Evolutionary conservation across 2,329 filamentous ascomycete species (phyloP), one percentile per base, ranked within the genome.

Genomic region (Didymella glomerata): DNA sequence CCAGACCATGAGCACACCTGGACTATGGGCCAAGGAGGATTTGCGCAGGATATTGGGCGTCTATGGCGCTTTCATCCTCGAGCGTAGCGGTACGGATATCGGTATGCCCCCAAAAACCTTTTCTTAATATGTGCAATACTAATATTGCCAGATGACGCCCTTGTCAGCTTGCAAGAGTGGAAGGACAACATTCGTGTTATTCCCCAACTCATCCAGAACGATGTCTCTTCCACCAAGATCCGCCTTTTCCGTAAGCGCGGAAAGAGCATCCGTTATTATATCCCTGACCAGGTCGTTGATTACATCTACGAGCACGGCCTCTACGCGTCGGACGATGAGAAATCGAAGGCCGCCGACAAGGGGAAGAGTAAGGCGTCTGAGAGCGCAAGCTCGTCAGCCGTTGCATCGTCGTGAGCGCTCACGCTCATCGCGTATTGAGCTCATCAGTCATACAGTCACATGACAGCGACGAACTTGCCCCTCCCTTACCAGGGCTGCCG

Each of bases 171-270:
- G 46, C 89, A 92, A 73, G 86, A 88, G 60, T 97, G 90, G 86
- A 89, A 92, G 70, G 87, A 93, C 68, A 95, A 96, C 68, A 90
- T 97, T 61, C 89, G 92, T 72, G 90, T 96, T 53, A 94, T 97
- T 63, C 90, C 91, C 56, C 92, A 96, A 77, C 85, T 96, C 50
- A 93, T 96, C 48, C 88, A 91, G 65, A 94, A 94, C 76, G 90
- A 95, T 68, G 89, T 95, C 60, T 92, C 89, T 70, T 93, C 89
- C 63, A 88, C 86, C 59, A 88, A 96, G 80, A 93, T 97, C 61
- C 87, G 93, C 41, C 81, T 96, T 3, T 91, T 96, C 73, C 70
- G 75, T 49, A 78, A 77, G 67, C 73, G 75, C 14, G 75, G 74
- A 59, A 77, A 77, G 74, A 77, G 74, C 58, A 78, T 78, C 41